These are phyloP conservation scores for Hymenoscyphus occultus DNA, from an alignment of 2,329 filamentous ascomycete species.

Conservation along the genomic window DNA sequence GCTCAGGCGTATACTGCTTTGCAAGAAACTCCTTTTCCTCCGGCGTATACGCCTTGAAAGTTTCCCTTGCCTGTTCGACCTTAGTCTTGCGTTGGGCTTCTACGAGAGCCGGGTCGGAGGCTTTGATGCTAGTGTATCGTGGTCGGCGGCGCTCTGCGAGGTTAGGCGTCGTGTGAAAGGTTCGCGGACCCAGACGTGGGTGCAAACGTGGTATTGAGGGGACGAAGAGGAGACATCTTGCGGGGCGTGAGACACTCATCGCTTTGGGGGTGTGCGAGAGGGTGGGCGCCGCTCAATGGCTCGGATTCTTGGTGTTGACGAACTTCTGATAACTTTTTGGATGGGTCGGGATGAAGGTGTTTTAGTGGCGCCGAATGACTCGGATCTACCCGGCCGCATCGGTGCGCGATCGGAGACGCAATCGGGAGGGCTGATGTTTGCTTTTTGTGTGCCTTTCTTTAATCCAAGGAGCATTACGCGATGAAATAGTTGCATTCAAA, in stretches of 20 bases:
- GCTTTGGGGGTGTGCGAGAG: slow-evolving; percentile 22
- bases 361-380: neutral
- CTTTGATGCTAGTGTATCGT: slow-evolving; percentile 40
- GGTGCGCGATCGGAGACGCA: too few species aligned
- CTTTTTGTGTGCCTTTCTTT: too few species aligned
- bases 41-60: slow-evolving; percentile 62
- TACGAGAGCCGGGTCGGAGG: slow-evolving; percentile 34
- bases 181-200: slow-evolving; percentile 44
- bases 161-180: slow-evolving; percentile 46
- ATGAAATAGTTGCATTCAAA: too few species aligned
- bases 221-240: slow-evolving; percentile 49
- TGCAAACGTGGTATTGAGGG: slow-evolving; percentile 42
- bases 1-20: slow-evolving; percentile 72
- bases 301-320: neutral
- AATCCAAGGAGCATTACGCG: too few species aligned
- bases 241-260: slow-evolving; percentile 49
- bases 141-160: slow-evolving; percentile 39
- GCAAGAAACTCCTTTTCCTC: slow-evolving; percentile 62
- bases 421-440: too few species aligned
- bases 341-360: neutral
- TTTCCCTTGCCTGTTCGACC: slow-evolving; percentile 36
- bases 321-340: slow-evolving; percentile 3
- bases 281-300: slow-evolving; percentile 27
- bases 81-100: slow-evolving; percentile 2
- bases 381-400: too few species aligned